Percentiles rank a stretch among this genome's conserved stretches.
phyloP scores from a whole-genome alignment of 306 rosid genomes.

The Cicer yamashitae region DNA sequence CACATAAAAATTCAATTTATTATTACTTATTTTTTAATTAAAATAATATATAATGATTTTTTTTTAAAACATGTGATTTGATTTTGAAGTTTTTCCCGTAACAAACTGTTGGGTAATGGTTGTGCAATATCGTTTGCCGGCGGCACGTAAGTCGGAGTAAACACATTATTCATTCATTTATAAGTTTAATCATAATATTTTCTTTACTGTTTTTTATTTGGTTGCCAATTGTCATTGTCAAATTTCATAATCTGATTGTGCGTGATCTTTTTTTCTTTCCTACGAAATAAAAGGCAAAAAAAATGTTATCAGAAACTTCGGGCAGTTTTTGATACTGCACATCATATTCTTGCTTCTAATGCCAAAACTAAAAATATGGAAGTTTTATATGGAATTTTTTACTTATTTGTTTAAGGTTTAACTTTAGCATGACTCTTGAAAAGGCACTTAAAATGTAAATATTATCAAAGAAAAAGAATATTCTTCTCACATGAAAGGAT shows the following conservation, averaged over 20 bases:
- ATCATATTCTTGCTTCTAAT: background rate
- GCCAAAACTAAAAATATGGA: background rate
- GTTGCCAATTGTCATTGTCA: conserved; percentile 17
- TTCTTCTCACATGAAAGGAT: background rate
- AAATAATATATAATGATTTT: too few species aligned
- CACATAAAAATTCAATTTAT: too few species aligned
- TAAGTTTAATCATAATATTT: background rate
- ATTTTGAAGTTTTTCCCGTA: background rate
- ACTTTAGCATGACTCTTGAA: background rate
- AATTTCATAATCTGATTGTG: background rate
- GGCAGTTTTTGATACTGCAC: background rate
- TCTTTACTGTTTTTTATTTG: background rate
- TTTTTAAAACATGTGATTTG: too few species aligned
- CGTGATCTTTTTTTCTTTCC: background rate
- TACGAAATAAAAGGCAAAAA: background rate
- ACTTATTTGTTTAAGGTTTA: background rate
- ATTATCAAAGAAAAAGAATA: background rate
- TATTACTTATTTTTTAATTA: too few species aligned
- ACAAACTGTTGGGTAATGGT: background rate
- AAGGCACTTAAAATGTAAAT: background rate
- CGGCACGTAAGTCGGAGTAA: background rate
- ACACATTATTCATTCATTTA: background rate
- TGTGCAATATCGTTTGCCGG: conserved; percentile 5
- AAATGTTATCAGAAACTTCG: too few species aligned
- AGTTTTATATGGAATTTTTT: background rate